A percentile compares a stretch with the other conserved stretches of the same genome.
phyloP scores from a whole-genome alignment of 441 rosid genomes.

The Corymbia calophylla region DNA sequence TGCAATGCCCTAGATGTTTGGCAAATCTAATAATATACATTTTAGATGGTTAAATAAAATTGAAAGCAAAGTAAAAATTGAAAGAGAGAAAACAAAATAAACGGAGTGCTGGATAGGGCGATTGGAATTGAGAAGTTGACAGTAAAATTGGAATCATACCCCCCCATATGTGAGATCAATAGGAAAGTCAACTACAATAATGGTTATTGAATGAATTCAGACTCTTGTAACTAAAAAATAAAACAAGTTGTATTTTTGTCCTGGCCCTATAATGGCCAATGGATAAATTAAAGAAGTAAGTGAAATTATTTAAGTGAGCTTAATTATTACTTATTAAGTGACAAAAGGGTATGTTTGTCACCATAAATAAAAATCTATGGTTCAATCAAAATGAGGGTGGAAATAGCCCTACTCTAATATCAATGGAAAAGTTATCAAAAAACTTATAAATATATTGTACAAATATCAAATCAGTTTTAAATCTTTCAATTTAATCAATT shows the following conservation, averaged over 20 bases:
- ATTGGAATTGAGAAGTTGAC: not conserved
- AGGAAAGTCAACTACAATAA: not conserved
- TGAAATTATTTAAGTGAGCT: not conserved
- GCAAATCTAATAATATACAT: not conserved
- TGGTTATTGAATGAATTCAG: not conserved
- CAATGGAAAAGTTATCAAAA: too few relatives aligned
- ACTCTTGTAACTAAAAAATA: not conserved
- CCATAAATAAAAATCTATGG: not conserved
- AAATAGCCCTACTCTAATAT: not conserved
- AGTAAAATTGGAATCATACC: not conserved
- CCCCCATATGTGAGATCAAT: not conserved
- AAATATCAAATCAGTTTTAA: too few relatives aligned
- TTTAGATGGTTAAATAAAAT: not conserved
- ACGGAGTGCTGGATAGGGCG: not conserved
- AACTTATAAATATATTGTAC: too few relatives aligned
- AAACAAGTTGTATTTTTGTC: not conserved
- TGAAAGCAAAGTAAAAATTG: not conserved
- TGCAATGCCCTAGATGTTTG: not conserved
- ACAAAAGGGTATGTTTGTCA: not conserved
- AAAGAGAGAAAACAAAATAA: not conserved
- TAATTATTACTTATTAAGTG: not conserved
- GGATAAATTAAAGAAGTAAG: not conserved
- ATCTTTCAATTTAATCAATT: too few relatives aligned
- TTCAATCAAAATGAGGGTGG: not conserved
- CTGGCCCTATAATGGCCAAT: not conserved